A percentile compares a stretch with the other conserved stretches of the same genome.
phyloP scores from a whole-genome alignment of 2,329 filamentous ascomycete species.

The Ramularia endophylla region DNA sequence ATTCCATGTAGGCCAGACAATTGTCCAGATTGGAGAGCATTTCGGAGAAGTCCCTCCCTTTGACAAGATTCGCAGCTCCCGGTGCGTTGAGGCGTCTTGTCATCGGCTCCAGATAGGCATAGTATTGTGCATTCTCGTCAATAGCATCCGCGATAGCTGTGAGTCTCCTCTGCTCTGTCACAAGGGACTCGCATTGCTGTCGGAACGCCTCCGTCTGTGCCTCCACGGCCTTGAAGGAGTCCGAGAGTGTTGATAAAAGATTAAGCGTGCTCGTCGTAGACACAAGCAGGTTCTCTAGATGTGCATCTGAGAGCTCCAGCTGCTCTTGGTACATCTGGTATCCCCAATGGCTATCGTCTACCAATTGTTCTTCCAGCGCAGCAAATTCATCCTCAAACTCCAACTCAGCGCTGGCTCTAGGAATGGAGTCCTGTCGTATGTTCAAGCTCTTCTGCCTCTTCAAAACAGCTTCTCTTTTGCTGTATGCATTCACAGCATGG shows the following conservation, averaged over 20 bases:
- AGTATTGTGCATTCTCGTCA: constrained; percentile 86
- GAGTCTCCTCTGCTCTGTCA: constrained; percentile 74
- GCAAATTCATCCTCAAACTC: constrained; percentile 56
- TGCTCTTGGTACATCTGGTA: constrained; percentile 84
- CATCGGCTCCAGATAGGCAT: constrained; percentile 85
- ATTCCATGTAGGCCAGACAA: constrained; percentile 87
- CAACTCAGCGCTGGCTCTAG: constrained; percentile 36
- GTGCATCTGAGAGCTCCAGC: constrained; percentile 70
- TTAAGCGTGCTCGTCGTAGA: constrained; percentile 72
- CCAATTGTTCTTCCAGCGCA: constrained; percentile 58
- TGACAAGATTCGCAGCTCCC: constrained; percentile 78
- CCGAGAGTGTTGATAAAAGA: constrained; percentile 70
- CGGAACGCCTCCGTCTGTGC: constrained; percentile 89
- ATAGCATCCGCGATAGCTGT: constrained; percentile 76
- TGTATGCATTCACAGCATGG: constrained; percentile 53
- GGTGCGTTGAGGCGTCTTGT: constrained; percentile 88
- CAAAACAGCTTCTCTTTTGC: constrained; percentile 46
- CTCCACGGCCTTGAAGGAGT: constrained; percentile 83
- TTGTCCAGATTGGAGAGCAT: constrained; percentile 83
- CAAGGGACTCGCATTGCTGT: constrained; percentile 80
- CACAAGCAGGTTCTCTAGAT: constrained; percentile 71
- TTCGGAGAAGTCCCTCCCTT: constrained; percentile 76
- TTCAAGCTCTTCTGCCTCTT: constrained; percentile 35
- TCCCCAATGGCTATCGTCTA: constrained; percentile 77
- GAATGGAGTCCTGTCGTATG: constrained; percentile 15